Percentiles rank a stretch among this genome's conserved stretches.
phyloP scores from a whole-genome alignment of 495 filamentous ascomycete genomes.

The Penicillium goetzii region DNA sequence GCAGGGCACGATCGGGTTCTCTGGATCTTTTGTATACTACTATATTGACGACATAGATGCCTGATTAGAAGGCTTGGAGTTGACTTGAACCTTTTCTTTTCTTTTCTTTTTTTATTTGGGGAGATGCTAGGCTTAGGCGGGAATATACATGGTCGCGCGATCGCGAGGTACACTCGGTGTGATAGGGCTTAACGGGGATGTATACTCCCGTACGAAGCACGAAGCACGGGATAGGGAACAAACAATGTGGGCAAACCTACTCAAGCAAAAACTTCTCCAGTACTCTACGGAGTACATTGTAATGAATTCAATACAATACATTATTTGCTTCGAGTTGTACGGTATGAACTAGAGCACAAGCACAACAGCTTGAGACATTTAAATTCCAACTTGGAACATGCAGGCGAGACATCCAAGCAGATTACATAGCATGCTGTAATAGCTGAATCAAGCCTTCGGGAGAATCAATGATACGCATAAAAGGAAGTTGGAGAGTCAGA shows the following conservation, averaged over 20 bases:
- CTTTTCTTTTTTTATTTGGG: too few relatives aligned
- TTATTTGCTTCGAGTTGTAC: background rate
- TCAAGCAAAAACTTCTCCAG: background rate
- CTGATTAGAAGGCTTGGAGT: background rate
- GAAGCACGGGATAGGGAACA: background rate
- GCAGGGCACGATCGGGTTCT: background rate
- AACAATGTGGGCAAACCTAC: background rate
- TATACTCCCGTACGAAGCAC: background rate
- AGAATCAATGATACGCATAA: background rate
- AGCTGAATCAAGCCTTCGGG: background rate
- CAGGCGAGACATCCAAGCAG: background rate
- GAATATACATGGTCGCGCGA: background rate
- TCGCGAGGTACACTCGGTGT: background rate
- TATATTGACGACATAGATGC: too few relatives aligned
- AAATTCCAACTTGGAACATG: constrained; percentile 10
- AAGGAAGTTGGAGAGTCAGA: background rate
- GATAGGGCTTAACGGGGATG: background rate
- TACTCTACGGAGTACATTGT: background rate
- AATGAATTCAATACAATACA: background rate
- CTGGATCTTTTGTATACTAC: background rate
- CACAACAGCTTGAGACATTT: background rate
- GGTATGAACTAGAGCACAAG: background rate
- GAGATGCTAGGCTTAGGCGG: background rate
- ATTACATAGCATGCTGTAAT: background rate
- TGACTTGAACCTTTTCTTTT: background rate